Evolutionary conservation across 164 flowering plant species (phyloP), one percentile per base, ranked within the genome.

Genomic region (Stephania yunnanensis): DNA sequence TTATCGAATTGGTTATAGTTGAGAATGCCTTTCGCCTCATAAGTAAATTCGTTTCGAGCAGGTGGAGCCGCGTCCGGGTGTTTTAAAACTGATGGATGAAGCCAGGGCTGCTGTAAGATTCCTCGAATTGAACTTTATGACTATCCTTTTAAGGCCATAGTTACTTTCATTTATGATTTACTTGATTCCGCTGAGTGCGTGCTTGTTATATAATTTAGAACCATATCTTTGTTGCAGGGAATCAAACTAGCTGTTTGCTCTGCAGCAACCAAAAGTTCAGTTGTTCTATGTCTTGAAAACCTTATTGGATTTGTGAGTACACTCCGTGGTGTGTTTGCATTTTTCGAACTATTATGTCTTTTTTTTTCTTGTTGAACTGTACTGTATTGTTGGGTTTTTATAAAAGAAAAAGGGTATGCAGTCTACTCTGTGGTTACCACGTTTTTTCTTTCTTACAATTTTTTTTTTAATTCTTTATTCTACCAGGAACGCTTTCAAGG

Each of bases 221-320:
- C 25, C 15, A 10, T 9, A 36, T 13, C 48, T 68, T 4, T 75
- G 12, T 71, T 84, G 65, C 75, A 95, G 99, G 99, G 99, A n/a
- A 90, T 81, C 71, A 87, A 85, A 76, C 78, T 95, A 61, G 92
- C 98, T 69, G 97, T 95, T 79, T 95, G 99, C 85, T 95, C 98
- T 72, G 99, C 99, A 70, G 98, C 98, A 71, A 95, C 99, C 73
- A 95, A 95, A 83, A 92, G 97, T 81, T 93, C 99, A 70, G 98
- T 95, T 42, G 78, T 95, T 72, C 87, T 95, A 0, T 93, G 98
- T 81, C 95, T 95, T 79, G 99, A 95, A 83, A 95, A 86, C 78
- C 97, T 93, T 73, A 85, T 93, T 73, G 99, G 97, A 79, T 76
- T 86, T 52, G 99, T 93, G 83, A 78, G 89, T 73, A 19, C 73